phyloP scores from a whole-genome alignment of 805 yeast genomes.

The Aciculoconidium aculeatum region DNA sequence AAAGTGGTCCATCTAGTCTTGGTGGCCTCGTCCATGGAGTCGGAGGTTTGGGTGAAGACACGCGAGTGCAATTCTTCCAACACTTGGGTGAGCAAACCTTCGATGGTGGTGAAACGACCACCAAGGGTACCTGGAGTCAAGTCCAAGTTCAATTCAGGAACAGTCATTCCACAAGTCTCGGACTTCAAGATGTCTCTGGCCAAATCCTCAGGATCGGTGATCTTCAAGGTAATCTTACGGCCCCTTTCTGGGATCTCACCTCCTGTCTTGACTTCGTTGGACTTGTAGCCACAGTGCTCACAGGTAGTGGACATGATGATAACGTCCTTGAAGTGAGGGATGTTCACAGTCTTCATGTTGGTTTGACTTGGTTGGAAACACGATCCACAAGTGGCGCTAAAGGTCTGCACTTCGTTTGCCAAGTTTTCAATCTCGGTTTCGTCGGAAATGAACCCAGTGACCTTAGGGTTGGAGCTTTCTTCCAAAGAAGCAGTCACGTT shows the following conservation, averaged over 20 bases:
- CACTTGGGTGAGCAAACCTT: constrained; percentile 87
- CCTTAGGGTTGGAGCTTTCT: constrained; percentile 24
- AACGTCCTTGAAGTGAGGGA: constrained; percentile 97
- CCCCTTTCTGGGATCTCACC: constrained; percentile 92
- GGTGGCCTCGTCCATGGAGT: constrained; percentile 79
- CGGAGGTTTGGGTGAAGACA: constrained; percentile 81
- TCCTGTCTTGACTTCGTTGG: constrained; percentile 97
- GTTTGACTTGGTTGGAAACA: constrained; percentile 82
- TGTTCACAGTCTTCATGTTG: constrained; percentile 93
- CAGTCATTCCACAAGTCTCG: constrained; percentile 79
- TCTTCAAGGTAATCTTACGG: constrained; percentile 59
- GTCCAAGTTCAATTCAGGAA: constrained; percentile 88
- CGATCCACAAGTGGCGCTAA: constrained; percentile 87
- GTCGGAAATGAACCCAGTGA: constrained; percentile 61
- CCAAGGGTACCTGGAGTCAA: constrained; percentile 95
- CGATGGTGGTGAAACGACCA: constrained; percentile 95
- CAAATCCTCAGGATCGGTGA: constrained; percentile 88
- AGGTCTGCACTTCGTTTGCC: constrained; percentile 87
- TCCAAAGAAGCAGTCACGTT: constrained; percentile 21
- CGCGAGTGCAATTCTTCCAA: constrained; percentile 80
- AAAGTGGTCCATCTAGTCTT: constrained; percentile 79
- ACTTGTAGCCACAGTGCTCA: constrained; percentile 88
- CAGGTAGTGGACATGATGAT: constrained; percentile 94
- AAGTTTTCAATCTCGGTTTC: constrained; percentile 79
- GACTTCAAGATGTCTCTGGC: constrained; percentile 92